Evolutionary conservation across 2,329 filamentous ascomycete species (phyloP), one percentile per base, ranked within the genome.

Genomic region (Nothophaeocryptopus gaeumannii): DNA sequence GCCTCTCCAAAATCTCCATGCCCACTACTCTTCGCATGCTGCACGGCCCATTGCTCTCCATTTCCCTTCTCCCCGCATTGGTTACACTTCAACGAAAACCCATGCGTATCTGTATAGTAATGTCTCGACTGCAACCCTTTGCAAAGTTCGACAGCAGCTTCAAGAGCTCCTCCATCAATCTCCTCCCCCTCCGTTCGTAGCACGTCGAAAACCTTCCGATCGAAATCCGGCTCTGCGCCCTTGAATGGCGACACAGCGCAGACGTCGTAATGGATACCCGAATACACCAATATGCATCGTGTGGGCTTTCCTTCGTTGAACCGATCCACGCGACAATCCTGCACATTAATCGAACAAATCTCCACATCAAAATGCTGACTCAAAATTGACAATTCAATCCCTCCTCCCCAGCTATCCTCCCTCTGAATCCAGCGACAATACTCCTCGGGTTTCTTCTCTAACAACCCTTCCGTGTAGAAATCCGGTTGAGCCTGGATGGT

Each of bases 221-320:
- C 92, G 56, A 85, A 81, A 20, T 93, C 87, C 0, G 88, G 82
- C 7, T 85, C 81, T 9, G 81, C 73, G 39, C 79, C 75, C 5
- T 81, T 72, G 15, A 76, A 83, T 34, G 79, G 82, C 13, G 83
- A 84, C 58, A 95, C 82, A 1, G 88, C 89, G 52, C 96, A 85
- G 5, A 88, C 85, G 69, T 96, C 92, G 71, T 96, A 96, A 68
- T 96, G 91, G 43, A 96, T 93, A 2, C 90, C 90, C 0, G 87
- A 92, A 70, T 96, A 96, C 0, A 96, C 84, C 16, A 96, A 74
- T 20, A 96, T 83, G 63, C 88, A 91, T 5, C 89, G 79, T 35
- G 78, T 80, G 31, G 74, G 68, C 45, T 81, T 80, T 1, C 83
- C 82, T 64, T 93, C 88, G 58, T 95, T 95, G 71, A 92, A 95